Evolutionary conservation across 2,329 filamentous ascomycete genomes (phyloP).

Genomic region (Aschersonia sp.): DNA sequence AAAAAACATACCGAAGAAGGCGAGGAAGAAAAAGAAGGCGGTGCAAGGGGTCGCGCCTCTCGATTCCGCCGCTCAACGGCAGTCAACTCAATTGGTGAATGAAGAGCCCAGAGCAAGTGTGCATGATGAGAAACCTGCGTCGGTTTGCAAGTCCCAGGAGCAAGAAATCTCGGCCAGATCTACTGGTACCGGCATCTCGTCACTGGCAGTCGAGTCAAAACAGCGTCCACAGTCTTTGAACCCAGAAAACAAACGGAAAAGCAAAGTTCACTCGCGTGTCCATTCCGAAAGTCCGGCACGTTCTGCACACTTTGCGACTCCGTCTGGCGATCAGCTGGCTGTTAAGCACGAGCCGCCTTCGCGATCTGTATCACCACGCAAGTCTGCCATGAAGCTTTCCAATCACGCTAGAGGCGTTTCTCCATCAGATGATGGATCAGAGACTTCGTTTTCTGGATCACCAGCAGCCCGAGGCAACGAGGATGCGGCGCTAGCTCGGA

Average conservation of each 20-base stretch:
- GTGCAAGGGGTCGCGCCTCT: background rate
- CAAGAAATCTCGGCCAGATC: background rate
- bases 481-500: slow-evolving; percentile 29
- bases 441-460: slow-evolving; percentile 18
- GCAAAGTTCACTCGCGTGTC: slow-evolving; percentile 17
- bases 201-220: slow-evolving; percentile 15
- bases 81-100: background rate
- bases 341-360: slow-evolving; percentile 55
- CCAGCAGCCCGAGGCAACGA: slow-evolving; percentile 13
- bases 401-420: slow-evolving; percentile 39
- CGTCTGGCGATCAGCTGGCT: slow-evolving; percentile 33
- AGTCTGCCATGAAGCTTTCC: slow-evolving; percentile 57
- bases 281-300: slow-evolving; percentile 49
- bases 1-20: slow-evolving; percentile 2
- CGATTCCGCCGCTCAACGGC: background rate
- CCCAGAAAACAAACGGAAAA: slow-evolving; percentile 2
- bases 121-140: slow-evolving; percentile 4
- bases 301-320: slow-evolving; percentile 50
- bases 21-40: slow-evolving; percentile 5
- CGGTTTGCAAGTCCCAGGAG: slow-evolving; percentile 5
- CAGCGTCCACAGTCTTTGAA: background rate
- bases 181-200: background rate
- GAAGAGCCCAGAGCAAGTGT: background rate
- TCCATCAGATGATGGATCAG: slow-evolving; percentile 34
- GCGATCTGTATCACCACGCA: slow-evolving; percentile 60